Percentiles rank a stretch among this genome's conserved stretches.
Conservation (phyloP, 2,329 filamentous ascomycete genomes). For the Trichoderma sp. region DNA sequence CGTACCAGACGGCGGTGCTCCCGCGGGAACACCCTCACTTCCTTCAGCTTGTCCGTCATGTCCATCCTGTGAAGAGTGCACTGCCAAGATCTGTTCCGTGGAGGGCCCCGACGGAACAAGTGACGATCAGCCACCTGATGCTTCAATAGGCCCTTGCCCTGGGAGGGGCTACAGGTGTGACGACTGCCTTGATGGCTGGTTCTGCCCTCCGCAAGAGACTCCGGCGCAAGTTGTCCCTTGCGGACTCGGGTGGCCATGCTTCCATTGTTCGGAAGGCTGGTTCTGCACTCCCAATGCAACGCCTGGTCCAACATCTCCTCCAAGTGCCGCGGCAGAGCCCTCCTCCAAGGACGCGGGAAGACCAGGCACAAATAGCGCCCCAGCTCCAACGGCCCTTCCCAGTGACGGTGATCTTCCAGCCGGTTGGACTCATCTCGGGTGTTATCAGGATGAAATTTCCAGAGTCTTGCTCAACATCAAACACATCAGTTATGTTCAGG, state of each 20-base stretch:
- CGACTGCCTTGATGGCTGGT: constrained; percentile 40
- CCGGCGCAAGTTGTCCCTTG: constrained; percentile 37
- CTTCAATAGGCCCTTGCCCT: constrained; percentile 32
- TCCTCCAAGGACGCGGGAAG: neutral
- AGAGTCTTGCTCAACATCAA: constrained; percentile 33
- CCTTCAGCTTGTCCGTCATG: constrained; percentile 29
- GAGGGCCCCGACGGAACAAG: neutral
- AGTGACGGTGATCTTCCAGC: neutral
- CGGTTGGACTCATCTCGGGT: constrained; percentile 39
- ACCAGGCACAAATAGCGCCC: neutral
- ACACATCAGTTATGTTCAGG: constrained; percentile 35
- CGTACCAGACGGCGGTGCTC: neutral
- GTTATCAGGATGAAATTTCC: constrained; percentile 38
- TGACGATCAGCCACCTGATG: constrained; percentile 16
- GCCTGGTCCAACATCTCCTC: constrained; percentile 3
- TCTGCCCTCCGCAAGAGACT: constrained; percentile 40
- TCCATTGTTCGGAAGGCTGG: constrained; percentile 38
- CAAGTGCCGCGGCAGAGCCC: neutral
- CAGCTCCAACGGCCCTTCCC: neutral
- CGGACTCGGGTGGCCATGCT: constrained; percentile 40
- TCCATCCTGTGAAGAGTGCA: constrained; percentile 31
- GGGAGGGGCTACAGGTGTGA: constrained; percentile 36
- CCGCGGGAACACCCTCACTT: constrained; percentile 8
- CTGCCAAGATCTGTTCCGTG: constrained; percentile 3
- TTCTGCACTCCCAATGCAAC: constrained; percentile 34